Evolutionary conservation across 202 grass and related monocot genomes (phyloP), one percentile per base, ranked within the genome.

Genomic region (Hordeum pubiflorum): DNA sequence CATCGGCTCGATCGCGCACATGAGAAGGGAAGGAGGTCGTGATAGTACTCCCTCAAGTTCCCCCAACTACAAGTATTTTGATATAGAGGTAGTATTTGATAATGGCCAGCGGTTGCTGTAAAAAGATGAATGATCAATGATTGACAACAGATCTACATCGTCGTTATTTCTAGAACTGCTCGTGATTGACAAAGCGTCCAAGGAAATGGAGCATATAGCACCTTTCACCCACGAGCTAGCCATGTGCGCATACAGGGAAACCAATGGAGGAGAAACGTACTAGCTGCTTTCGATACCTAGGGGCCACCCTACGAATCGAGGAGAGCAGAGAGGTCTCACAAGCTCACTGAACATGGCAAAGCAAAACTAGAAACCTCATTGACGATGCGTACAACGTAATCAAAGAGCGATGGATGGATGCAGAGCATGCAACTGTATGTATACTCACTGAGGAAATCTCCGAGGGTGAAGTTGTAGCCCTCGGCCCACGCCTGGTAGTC

Each of bases 381-480:
- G 44, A 48, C 44, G 44, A 48, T 5, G 1, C 44, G 3, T 52
- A 2, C 15, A 52, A n/a, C 6, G 48, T 18, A 52, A 52, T 52
- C 6, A 50, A 52, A 21, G 32, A 20, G 44, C 31, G 18, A n/a
- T 15, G 3, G 48, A 34, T 7, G 48, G 20, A 48, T 15, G 4
- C 4, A 22, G 36, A 67, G 27, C 0, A 10, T 55, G 44, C 14
- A 36, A 57, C 37, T 57, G 33, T 24, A 3, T 41, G 37, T 7
- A 38, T n/a, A 92, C 95, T 93, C 82, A 98, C 95, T 85, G 92
- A 98, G 95, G 80, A 93, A 98, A 87, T 98, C 95, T 63, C 95
- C 95, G 61, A 98, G 95, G 85, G 84, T 95, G 24, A 98, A 95
- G 85, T 91, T 98, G 32, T 98, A 89, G 38, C 65, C 88, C 40